Conservation (phyloP, 140 eudicot species). For the Senecio squalidus region DNA sequence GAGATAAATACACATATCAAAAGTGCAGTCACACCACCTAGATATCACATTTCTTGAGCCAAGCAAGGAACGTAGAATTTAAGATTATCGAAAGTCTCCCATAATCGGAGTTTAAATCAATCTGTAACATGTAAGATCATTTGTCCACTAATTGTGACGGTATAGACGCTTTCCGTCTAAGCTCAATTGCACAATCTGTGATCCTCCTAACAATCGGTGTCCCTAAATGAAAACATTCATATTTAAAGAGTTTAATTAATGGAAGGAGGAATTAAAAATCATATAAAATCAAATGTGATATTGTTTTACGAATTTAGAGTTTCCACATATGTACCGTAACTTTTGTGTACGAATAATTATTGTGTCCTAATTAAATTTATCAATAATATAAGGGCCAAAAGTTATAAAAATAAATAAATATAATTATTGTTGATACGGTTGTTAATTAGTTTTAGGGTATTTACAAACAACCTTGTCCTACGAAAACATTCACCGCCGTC, state of each 20-base stretch:
- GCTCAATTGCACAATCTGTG: conserved; percentile 94
- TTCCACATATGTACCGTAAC: too few relatives aligned
- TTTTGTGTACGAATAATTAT: too few relatives aligned
- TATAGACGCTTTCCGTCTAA: conserved; percentile 89
- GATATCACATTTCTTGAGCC: conserved; percentile 98
- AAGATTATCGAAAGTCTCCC: conserved; percentile 80
- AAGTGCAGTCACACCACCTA: conserved; percentile 99
- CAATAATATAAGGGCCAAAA: too few relatives aligned
- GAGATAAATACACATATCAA: conserved; percentile 76
- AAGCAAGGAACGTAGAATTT: conserved; percentile 75
- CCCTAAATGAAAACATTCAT: conserved; percentile 62
- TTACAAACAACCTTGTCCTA: too few relatives aligned
- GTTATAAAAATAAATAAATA: too few relatives aligned
- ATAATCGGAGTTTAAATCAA: conserved; percentile 68
- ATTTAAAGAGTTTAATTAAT: too few relatives aligned
- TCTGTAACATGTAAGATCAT: conserved; percentile 83
- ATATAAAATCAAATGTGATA: too few relatives aligned
- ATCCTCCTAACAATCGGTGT: conserved; percentile 78
- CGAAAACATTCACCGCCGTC: background rate
- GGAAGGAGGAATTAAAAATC: too few relatives aligned
- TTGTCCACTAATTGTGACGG: conserved; percentile 65
- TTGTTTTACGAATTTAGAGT: too few relatives aligned
- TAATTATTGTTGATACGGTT: too few relatives aligned
- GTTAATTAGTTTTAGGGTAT: too few relatives aligned
- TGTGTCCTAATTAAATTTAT: too few relatives aligned